A percentile compares a stretch with the other conserved stretches of the same genome.
Evolutionary conservation across 169 alveolate species (phyloP).

Genomic region (Toxoplasma gondii): DNA sequence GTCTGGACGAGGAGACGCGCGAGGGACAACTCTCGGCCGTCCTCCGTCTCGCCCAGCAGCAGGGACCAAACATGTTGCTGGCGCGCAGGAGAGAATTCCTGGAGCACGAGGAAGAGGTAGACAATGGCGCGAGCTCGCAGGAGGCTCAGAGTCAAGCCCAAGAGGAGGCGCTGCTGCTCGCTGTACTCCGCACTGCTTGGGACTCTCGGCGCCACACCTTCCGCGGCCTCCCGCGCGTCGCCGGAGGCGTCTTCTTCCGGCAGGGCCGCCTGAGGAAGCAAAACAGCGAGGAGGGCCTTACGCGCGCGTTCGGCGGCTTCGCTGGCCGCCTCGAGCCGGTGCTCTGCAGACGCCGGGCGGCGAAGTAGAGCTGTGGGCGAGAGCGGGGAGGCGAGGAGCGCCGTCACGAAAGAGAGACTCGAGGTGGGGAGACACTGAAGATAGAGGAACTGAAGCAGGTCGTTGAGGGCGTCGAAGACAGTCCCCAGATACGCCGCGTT

Average conservation of each 20-base stretch:
- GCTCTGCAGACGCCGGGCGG: background rate
- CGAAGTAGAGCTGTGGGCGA: background rate
- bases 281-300: background rate
- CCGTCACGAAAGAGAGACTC: background rate
- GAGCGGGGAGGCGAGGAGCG: background rate
- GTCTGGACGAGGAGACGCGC: background rate
- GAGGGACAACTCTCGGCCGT: background rate
- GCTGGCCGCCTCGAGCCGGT: background rate
- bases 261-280: background rate
- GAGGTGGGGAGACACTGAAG: conserved; percentile 13
- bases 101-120: background rate
- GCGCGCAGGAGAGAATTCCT: background rate
- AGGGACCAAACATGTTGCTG: conserved; percentile 10
- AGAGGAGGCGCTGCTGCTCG: background rate
- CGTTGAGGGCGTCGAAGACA: background rate
- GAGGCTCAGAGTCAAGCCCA: conserved; percentile 6
- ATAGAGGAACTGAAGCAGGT: background rate
- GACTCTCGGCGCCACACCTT: background rate
- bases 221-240: background rate
- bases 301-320: background rate
- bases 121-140: background rate
- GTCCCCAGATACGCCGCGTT: background rate
- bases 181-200: background rate
- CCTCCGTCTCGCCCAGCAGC: background rate
- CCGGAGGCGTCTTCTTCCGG: background rate